These are phyloP conservation scores for Hemisphaericaspora xylofermentans DNA, from an alignment of 1,139 yeast genomes.

Conservation along the genomic window DNA sequence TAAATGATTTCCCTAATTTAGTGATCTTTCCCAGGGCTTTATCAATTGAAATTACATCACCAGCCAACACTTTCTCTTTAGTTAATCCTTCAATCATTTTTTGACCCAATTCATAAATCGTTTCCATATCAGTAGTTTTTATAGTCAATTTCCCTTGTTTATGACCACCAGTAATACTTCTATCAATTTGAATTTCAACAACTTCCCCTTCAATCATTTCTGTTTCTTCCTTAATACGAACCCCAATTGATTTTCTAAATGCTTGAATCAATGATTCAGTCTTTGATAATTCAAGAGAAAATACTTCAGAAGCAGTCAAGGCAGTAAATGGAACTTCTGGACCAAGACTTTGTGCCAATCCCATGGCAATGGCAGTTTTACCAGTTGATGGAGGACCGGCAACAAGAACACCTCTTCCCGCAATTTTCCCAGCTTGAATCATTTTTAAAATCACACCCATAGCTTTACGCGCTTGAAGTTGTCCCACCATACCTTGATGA, in stretches of 20 bases:
- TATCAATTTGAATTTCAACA: slow-evolving; percentile 95
- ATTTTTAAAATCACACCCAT: slow-evolving; percentile 91
- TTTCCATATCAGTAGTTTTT: slow-evolving; percentile 98
- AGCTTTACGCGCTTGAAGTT: slow-evolving; percentile 88
- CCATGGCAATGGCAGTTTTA: slow-evolving; percentile 98
- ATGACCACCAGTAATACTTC: slow-evolving; percentile 95
- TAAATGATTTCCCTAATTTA: slow-evolving; percentile 91
- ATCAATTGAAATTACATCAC: slow-evolving; percentile 94
- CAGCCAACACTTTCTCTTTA: slow-evolving; percentile 94
- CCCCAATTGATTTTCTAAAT: slow-evolving; percentile 92
- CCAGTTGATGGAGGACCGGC: slow-evolving; percentile 99
- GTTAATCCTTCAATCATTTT: slow-evolving; percentile 97
- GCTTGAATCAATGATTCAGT: slow-evolving; percentile 97
- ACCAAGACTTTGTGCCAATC: slow-evolving; percentile 86
- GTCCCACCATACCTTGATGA: slow-evolving; percentile 98
- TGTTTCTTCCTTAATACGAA: slow-evolving; percentile 93
- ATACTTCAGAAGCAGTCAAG: slow-evolving; percentile 90
- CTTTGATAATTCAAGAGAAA: slow-evolving; percentile 85
- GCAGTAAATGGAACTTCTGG: slow-evolving; percentile 94
- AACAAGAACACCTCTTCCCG: slow-evolving; percentile 92
- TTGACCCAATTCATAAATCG: slow-evolving; percentile 93
- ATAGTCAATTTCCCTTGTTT: slow-evolving; percentile 97
- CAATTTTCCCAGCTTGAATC: slow-evolving; percentile 92
- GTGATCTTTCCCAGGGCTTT: slow-evolving; percentile 93
- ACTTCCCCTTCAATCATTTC: slow-evolving; percentile 98